A percentile compares a stretch with the other conserved stretches of the same genome.
phyloP scores from a whole-genome alignment of 164 flowering plant genomes.

The Liquidambar formosana region DNA sequence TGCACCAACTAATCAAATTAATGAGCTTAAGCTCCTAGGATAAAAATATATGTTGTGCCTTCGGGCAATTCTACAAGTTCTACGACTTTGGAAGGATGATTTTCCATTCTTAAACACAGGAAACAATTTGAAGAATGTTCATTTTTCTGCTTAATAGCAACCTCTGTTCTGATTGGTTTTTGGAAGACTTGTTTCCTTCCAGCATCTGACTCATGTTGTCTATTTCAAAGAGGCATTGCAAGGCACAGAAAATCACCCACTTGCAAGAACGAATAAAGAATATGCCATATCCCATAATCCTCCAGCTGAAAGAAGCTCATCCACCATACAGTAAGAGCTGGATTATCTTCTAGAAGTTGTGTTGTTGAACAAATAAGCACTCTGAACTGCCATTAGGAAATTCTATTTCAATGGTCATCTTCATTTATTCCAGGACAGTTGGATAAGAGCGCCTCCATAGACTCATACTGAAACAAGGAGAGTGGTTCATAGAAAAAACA shows the following conservation, averaged over 20 bases:
- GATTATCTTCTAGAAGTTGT: neutral
- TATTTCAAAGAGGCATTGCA: too few relatives aligned
- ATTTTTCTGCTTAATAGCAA: neutral
- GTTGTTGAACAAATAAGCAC: neutral
- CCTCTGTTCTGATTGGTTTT: neutral
- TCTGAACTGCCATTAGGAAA: neutral
- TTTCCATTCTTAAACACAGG: neutral
- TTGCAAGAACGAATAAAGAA: too few relatives aligned
- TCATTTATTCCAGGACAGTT: constrained; percentile 83
- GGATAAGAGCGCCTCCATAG: constrained; percentile 64
- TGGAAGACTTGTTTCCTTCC: neutral
- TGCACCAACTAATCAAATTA: too few relatives aligned
- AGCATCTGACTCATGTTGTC: neutral
- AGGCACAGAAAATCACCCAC: too few relatives aligned
- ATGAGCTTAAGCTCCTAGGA: too few relatives aligned
- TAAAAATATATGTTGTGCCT: too few relatives aligned
- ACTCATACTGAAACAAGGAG: constrained; percentile 69
- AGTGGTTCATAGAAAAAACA: neutral
- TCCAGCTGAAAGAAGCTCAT: too few relatives aligned
- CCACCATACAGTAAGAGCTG: neutral
- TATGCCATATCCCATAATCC: too few relatives aligned
- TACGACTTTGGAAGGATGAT: too few relatives aligned
- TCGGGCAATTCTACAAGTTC: too few relatives aligned
- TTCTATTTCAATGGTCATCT: constrained; percentile 69
- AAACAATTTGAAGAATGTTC: neutral